Base-by-base conservation (phyloP, 2,329 filamentous ascomycete genomes). In the Coccinonectria pachysandricola region DNA sequence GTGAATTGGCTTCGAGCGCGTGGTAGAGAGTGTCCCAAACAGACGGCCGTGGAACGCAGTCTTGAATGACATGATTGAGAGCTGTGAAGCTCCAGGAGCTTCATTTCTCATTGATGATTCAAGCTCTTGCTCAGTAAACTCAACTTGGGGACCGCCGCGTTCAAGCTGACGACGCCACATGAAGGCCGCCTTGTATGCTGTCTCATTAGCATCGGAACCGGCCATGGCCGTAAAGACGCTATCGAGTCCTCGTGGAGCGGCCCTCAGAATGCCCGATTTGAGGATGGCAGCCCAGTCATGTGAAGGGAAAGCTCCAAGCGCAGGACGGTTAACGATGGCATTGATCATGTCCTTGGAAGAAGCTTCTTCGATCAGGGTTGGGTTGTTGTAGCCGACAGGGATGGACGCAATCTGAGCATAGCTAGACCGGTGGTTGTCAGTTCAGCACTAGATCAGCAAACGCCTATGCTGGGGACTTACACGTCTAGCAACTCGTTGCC, bases 351-450 rank as follows among this genome's bases (percentile, higher is more conserved):
- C 79, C 13, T 78, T 75, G 30, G 78, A 79, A 35, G 71, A 69
- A 14, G 83, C 81, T 17, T 77, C 75, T 45, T 75, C 65, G 40
- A 72, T 63, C 36, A 94, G 70, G 39, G 68, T 59, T 6, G 83
- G 77, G 62, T 94, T 94, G 68, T 88, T 93, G 71, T 94, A 94
- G 34, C 86, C 86, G 23, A 94, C 68, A 4, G 86, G 82, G 45
- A 94, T 94, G 21, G 84, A 93, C 37, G 86, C 86, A 49, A 94
- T 94, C 59, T 94, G 86, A 26, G 86, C 82, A 50, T 88, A 88
- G 32, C 77, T 80, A 40, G 31, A n/a, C 20, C n/a, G n/a, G n/a
- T n/a, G n/a, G n/a, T n/a, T n/a, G n/a, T n/a, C n/a, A n/a, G n/a
- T n/a, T n/a, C n/a, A n/a, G n/a, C n/a, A n/a, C n/a, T n/a, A n/a